Evolutionary conservation across 1,284 basidiomycete species (phyloP), one percentile per base, ranked within the genome.

Genomic region (Trichosporon coremiiforme): DNA sequence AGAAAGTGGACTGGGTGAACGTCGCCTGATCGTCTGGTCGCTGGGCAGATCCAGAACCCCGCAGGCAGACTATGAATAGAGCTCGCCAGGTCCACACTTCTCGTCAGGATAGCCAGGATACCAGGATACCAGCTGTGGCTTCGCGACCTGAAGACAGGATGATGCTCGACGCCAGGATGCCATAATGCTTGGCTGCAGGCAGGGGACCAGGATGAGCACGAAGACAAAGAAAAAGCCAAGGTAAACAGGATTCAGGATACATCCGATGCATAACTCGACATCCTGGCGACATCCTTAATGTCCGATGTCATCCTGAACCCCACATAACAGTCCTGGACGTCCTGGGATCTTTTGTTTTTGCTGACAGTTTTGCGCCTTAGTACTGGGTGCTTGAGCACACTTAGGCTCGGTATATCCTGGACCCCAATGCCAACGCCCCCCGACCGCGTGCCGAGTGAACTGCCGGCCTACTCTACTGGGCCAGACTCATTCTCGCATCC

Each of bases 41-140:
- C 17, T 12, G 15, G 12, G 41, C 15, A 25, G 50, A 53, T 53
- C 50, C 22, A 12, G 50, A 53, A 17, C 22, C 50, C 22, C 50
- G 25, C n/a, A 17, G 50, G 7, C 3, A 25, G 8, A 53, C 50
- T 53, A 53, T 45, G 50, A 53, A 53, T 53, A 53, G 41, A 45
- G 50, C 50, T 38, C 13, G 36, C 36, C 33, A 35, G 33, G 33
- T 35, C 33, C 33, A 35, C 33, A 8, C 7, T 35, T 35, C 33
- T 35, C 33, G 50, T 7, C 50, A 53, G 20, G 33, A 22, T 10
- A 8, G 17, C 22, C 20, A 25, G 10, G 20, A 22, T 25, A 53
- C 50, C 50, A 53, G 50, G 50, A 53, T 25, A 53, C 50, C 50
- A 53, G 22, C 50, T 9, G 50, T 53, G 50, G 20, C 50, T 53